Base-by-base conservation (phyloP, 768 basidiomycete genomes). In the Trametes villosa region DNA sequence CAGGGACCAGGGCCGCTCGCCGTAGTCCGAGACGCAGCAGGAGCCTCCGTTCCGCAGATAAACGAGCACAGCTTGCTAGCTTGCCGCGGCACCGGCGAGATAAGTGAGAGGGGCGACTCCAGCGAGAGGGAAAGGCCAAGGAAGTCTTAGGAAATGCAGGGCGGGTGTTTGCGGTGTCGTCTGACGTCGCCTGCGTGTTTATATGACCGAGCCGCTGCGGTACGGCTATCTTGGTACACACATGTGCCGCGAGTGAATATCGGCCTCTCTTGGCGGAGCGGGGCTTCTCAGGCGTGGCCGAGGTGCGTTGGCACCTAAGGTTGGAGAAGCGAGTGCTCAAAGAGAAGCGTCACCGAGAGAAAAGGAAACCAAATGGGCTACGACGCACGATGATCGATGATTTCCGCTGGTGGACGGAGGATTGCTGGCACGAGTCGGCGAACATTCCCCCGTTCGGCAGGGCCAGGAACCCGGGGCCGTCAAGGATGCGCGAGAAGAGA, bases 271-370 rank as follows among this genome's bases (percentile, higher is more conserved):
- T n/a, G n/a, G n/a, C n/a, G n/a, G n/a, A n/a, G n/a, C n/a, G n/a
- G n/a, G n/a, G n/a, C n/a, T n/a, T n/a, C n/a, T n/a, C n/a, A n/a
- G n/a, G n/a, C n/a, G n/a, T n/a, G n/a, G 20, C 41, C 50, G 50
- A 51, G 74, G 73, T 3, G 74, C 77, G 31, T 80, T 63, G 50
- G 30, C 76, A 61, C 0, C 27, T 41, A 31, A 55, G 24, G 44
- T 45, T 24, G 44, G 44, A 45, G 44, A 45, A 45, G 41, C 22
- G 17, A 3, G 27, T 13, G 11, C 44, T n/a, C n/a, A n/a, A n/a
- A n/a, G n/a, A n/a, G n/a, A n/a, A n/a, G n/a, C n/a, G n/a, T n/a
- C n/a, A n/a, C n/a, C n/a, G n/a, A n/a, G 48, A 49, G 48, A 33
- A 31, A 49, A 49, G n/a, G 48, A 33, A 31, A 49, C n/a, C n/a